These are phyloP conservation scores for Lentinula guzmanii DNA, from an alignment of 768 basidiomycete genomes.

Conservation along the genomic window DNA sequence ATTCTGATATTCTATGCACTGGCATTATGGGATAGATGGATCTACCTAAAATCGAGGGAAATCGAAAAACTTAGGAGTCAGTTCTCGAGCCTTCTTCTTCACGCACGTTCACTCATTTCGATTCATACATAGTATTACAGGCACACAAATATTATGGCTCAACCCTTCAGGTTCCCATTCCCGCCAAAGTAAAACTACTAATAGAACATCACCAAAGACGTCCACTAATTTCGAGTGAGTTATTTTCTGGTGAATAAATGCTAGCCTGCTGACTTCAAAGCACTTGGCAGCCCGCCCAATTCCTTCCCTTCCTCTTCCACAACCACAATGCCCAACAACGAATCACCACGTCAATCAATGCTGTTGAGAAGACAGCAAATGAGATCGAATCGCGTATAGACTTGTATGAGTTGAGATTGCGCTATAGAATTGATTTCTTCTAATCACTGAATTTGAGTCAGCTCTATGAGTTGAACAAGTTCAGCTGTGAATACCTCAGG, in stretches of 20 bases:
- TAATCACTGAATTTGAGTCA: too few relatives aligned
- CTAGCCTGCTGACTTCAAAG: too few relatives aligned
- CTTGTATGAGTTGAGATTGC: too few relatives aligned
- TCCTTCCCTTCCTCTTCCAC: too few relatives aligned
- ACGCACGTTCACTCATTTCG: neutral
- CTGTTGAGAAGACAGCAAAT: too few relatives aligned
- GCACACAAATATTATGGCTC: neutral
- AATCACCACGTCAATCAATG: too few relatives aligned
- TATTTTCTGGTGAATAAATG: neutral
- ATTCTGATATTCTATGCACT: conserved; percentile 27
- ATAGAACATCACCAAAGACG: neutral
- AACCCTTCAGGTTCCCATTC: neutral
- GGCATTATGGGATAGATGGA: conserved; percentile 33
- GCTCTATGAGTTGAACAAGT: too few relatives aligned
- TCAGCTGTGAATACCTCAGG: too few relatives aligned
- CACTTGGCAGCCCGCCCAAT: too few relatives aligned
- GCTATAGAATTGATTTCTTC: too few relatives aligned
- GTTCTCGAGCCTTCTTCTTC: neutral
- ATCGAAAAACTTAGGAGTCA: conserved; percentile 8
- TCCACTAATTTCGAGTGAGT: neutral
- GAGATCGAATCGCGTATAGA: too few relatives aligned
- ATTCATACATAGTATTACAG: neutral
- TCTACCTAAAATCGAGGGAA: conserved; percentile 20
- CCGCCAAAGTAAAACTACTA: neutral
- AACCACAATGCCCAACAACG: too few relatives aligned